Evolutionary conservation across 2,329 filamentous ascomycete species (phyloP), one percentile per base, ranked within the genome.

Genomic region (Arthrobotrys pseudoclavata): DNA sequence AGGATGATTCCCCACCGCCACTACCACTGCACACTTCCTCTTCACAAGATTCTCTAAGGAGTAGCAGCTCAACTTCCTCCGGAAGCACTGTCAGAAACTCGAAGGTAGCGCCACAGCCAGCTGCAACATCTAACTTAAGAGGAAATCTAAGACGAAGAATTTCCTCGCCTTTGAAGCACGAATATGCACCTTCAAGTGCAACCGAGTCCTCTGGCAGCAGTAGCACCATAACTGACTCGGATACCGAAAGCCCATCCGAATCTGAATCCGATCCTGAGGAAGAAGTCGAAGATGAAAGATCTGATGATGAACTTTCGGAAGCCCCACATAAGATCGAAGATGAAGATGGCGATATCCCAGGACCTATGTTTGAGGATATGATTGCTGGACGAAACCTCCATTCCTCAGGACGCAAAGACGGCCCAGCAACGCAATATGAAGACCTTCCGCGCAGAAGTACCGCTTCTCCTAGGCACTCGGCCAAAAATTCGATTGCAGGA

Each of bases 81-180:
- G 74, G 74, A 40, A 67, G 67, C 53, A 77, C 74, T 3, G 74
- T 77, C n/a, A 66, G 53, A 34, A 77, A 72, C 80, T 81, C 40
- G 83, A 50, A 37, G 83, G 77, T 85, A 87, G 68, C 86, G 87
- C 52, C 88, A 90, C 78, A 87, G 85, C 12, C 87, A 89, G 69
- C 85, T 88, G 20, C 86, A 87, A 18, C 87, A 87, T 5, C 88
- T 87, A 0, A 85, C 85, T 20, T 88, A 89, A 45, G 74, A 24
- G 67, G 67, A 20, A 63, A 67, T 20, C 47, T 77, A 10, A 60
- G 62, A 31, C 53, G 74, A 34, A 72, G 64, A 18, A 91, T 90
- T 0, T 98, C 96, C 0, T 99, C 96, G 0, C 96, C 96, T 0
- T 86, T 99, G 61, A 99, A 99, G 85, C 95, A 98, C 82, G 95